These are phyloP conservation scores for Pythium monospermum DNA, from an alignment of 352 stramenopile genomes.

Conservation along the genomic window DNA sequence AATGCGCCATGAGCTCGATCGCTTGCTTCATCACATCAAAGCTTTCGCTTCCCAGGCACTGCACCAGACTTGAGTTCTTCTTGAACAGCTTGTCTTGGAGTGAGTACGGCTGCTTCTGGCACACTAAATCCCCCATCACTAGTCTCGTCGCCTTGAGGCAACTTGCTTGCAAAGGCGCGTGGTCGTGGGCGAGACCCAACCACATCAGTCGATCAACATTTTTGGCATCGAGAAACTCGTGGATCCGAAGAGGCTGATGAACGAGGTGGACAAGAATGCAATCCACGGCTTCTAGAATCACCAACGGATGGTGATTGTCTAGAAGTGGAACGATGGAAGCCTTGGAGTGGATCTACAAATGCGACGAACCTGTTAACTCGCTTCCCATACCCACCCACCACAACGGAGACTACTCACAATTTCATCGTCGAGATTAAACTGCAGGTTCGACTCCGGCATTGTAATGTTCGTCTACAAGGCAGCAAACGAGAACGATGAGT, in stretches of 20 bases:
- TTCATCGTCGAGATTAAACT: conserved; percentile 7
- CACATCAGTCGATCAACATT: background rate
- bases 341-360: conserved; percentile 3
- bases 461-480: too few species aligned
- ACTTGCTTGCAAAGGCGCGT: conserved; percentile 3
- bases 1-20: conserved; percentile 4
- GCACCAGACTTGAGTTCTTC: conserved; percentile 1
- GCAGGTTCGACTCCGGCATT: background rate
- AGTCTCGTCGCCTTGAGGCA: background rate
- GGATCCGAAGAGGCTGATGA: background rate
- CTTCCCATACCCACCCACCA: too few species aligned
- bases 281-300: conserved; percentile 1
- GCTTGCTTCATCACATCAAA: conserved; percentile 15
- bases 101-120: background rate
- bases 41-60: conserved; percentile 4
- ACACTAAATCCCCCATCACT: background rate
- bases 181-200: background rate
- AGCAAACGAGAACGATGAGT: too few species aligned
- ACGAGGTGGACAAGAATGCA: conserved; percentile 12
- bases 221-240: background rate
- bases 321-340: conserved; percentile 9
- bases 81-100: conserved; percentile 7
- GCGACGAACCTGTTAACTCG: too few species aligned
- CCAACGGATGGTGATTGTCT: conserved; percentile 3
- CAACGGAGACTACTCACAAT: conserved; percentile 1